Base-by-base conservation (phyloP, 2,329 filamentous ascomycete genomes). In the Ophiostoma sp. region DNA sequence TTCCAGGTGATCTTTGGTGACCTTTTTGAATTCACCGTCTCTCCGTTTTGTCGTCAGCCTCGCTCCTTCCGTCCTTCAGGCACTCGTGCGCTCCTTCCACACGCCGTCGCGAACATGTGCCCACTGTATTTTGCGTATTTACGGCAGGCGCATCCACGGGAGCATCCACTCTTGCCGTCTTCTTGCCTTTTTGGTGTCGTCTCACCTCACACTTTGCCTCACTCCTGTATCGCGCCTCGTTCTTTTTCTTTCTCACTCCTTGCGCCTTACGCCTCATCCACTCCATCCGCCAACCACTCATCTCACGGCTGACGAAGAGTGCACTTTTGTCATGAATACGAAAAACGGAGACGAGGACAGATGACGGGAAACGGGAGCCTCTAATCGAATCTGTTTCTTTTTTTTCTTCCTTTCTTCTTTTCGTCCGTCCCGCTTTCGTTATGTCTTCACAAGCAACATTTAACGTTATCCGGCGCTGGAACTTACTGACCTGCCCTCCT, bases 171-270 rank as follows among this genome's bases (percentile, higher is more conserved):
- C 15, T 48, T 48, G 15, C 42, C 42, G 42, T 48, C 11, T 48
- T 36, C 33, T 36, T 36, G 3, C 33, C 33, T 36, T 8, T 63
- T 33, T 28, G 12, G 33, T 28, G n/a, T 66, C 61, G 61, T 45
- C 36, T 45, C 61, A 66, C 61, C 61, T 66, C 61, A 42, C 36
- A 22, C 36, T 64, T 64, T 42, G 61, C 36, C 61, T 42, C 61
- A 45, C 11, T 45, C 36, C 39, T 9, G 5, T 8, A 3, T 61
- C 57, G 28, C 57, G 17, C 52, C 57, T 25, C 55, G 39, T 42
- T 42, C 39, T 42, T 12, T 9, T 9, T 42, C 8, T 64, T 22
- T 52, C 50, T 22, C 50, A 52, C 50, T 25, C 50, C 15, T 22
- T 52, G 15, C 39, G 39, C 9, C 39, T 42, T 42, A 61, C 28